These are phyloP conservation scores for Exophiala viscosa DNA, from an alignment of 2,329 filamentous ascomycete genomes.

Conservation along the genomic window DNA sequence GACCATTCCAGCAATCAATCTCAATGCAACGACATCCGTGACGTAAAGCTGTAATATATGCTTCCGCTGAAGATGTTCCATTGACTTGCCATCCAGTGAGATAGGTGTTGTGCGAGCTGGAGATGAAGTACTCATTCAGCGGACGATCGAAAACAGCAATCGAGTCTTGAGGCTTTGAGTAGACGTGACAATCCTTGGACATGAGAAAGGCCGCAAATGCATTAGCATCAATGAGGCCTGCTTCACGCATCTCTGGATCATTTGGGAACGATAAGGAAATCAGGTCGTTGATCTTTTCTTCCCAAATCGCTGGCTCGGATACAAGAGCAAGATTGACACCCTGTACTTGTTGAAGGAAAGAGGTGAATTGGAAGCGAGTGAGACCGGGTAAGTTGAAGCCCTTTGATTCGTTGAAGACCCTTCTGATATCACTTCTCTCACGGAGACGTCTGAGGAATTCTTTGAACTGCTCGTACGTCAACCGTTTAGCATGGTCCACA, in stretches of 20 bases:
- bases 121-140: slow-evolving; percentile 95
- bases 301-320: slow-evolving; percentile 21
- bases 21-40: slow-evolving; percentile 93
- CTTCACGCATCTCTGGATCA: slow-evolving; percentile 5
- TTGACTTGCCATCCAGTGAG: slow-evolving; percentile 85
- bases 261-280: slow-evolving; percentile 15
- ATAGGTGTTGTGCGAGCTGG: slow-evolving; percentile 98
- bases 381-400: slow-evolving; percentile 60
- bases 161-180: slow-evolving; percentile 55
- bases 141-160: slow-evolving; percentile 71
- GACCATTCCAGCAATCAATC: slow-evolving; percentile 96
- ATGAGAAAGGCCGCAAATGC: slow-evolving; percentile 74
- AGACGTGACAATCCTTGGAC: slow-evolving; percentile 68
- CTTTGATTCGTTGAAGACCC: slow-evolving; percentile 64
- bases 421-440: slow-evolving; percentile 73
- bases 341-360: slow-evolving; percentile 71
- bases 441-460: slow-evolving; percentile 80
- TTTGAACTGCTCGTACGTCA: slow-evolving; percentile 79
- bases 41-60: slow-evolving; percentile 84
- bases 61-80: slow-evolving; percentile 87
- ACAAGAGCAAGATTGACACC: slow-evolving; percentile 70
- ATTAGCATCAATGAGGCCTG: slow-evolving; percentile 63
- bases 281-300: slow-evolving; percentile 23
- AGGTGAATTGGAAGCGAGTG: slow-evolving; percentile 67
- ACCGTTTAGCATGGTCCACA: slow-evolving; percentile 56